phyloP scores from a whole-genome alignment of 768 basidiomycete species.

The Agrocybe pediades region DNA sequence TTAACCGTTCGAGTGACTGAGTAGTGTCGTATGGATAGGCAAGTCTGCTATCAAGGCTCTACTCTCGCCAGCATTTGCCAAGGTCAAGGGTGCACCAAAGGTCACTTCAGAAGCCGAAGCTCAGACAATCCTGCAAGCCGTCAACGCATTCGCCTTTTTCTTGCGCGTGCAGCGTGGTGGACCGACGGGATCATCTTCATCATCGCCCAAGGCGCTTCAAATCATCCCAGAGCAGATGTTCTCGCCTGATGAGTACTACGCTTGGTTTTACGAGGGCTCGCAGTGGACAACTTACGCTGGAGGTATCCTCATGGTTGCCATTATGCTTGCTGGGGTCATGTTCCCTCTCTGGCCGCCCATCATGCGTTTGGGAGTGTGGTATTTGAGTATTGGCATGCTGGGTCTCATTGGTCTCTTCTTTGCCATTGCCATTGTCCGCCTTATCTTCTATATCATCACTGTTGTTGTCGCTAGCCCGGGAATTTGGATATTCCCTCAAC shows the following conservation, averaged over 20 bases:
- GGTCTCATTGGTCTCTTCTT: constrained; percentile 91
- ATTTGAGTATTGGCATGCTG: constrained; percentile 86
- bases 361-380: constrained; percentile 94
- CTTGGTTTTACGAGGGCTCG: constrained; percentile 96
- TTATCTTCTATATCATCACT: constrained; percentile 95
- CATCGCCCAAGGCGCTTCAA: constrained; percentile 78
- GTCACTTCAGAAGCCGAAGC: constrained; percentile 81
- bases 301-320: constrained; percentile 85
- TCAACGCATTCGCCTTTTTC: constrained; percentile 89
- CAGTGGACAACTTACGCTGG: constrained; percentile 93
- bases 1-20: not conserved
- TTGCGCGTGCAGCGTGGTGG: constrained; percentile 85
- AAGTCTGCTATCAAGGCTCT: constrained; percentile 92
- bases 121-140: constrained; percentile 57
- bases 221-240: constrained; percentile 84
- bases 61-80: constrained; percentile 88
- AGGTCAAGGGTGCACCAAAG: constrained; percentile 78
- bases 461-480: constrained; percentile 83
- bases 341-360: constrained; percentile 97
- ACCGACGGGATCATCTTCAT: constrained; percentile 60
- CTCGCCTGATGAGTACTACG: constrained; percentile 81
- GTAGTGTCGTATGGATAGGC: constrained; percentile 48
- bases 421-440: constrained; percentile 82
- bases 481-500: constrained; percentile 98
- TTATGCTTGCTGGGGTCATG: constrained; percentile 98